Evolutionary conservation across 2,329 filamentous ascomycete genomes (phyloP), one percentile per base, ranked within the genome.

Genomic region (Colletotrichum sp.): DNA sequence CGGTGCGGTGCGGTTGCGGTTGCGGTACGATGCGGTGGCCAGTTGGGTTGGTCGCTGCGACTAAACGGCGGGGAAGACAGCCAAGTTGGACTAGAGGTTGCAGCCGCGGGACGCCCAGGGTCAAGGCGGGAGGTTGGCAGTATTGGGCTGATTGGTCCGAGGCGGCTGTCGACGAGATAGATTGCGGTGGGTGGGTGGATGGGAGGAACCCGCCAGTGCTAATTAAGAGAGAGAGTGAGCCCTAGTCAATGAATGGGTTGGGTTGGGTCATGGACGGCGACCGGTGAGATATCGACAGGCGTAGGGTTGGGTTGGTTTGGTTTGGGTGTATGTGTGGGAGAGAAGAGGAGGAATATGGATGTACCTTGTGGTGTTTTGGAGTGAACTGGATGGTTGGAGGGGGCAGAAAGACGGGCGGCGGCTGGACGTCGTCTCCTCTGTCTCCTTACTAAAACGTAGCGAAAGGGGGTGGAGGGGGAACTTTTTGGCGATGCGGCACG

Each of bases 161-260:
- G 71, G 64, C 64, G 62, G 59, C 52, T 62, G 69, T 76, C 73
- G 70, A 76, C 62, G 28, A 44, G 72, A 60, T 73, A 76, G 70
- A 73, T 76, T 76, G 64, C 73, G 70, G 73, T 76, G 73, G 73
- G 70, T 55, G 73, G 69, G 44, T 72, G 70, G 44, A 71, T 72
- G 34, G 64, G 65, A 67, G 39, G 49, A 76, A 68, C 73, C 73
- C 73, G 71, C 64, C 64, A 49, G 57, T 28, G 26, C 73, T 76
- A 60, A 60, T 72, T 60, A 68, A 28, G 57, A 57, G 73, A 73
- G 57, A 59, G 73, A 59, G 36, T 34, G 55, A 72, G 69, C 72
- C 72, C 72, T 67, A 55, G 69, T 63, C 39, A 36, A 55, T 63
- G 21, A 36, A 55, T 63, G 21, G 55, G 12, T 26, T 16, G 55